Evolutionary conservation across 176 grass and related monocot species (phyloP), one percentile per base, ranked within the genome.

Genomic region (bread wheat (Triticum aestivum)): DNA sequence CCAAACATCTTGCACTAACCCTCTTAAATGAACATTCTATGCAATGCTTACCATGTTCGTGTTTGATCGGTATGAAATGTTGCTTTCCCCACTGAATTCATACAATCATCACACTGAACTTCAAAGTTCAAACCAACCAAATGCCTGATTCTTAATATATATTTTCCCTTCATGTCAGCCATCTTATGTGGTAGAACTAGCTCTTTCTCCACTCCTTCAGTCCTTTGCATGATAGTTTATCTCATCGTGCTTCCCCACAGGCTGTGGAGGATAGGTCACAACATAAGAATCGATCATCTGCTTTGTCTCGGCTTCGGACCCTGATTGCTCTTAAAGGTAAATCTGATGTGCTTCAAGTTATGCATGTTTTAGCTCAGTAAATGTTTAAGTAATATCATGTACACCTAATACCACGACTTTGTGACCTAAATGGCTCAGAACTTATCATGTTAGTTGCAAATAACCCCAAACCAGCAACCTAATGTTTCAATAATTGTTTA

Each of bases 191-290:
- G 29, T 65, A 47, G 52, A 85, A 75, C 24, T 45, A 82, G 51
- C 3, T 47, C 10, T 38, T 64, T 33, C 15, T 15, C 27, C 5
- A 5, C 2, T 66, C 13, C 75, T 76, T 9, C 5, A 5, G 1
- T 66, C 13, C 75, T 76, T 9, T 61, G 35, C 9, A 0, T 62
- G 26, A 11, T 81, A 69, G 8, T 21, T 59, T 52, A 13, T 77
- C 23, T n/a, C 39, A 54, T 24, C 62, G 20, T 81, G 51, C 21
- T 30, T 56, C 4, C 6, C 39, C 30, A 37, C 84, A 98, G 97
- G 97, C 97, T n/a, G 90, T 83, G 56, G 97, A 98, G 92, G 97
- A 98, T 47, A 85, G 97, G 27, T 98, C 97, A 5, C 97, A 98
- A 59, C 97, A 98, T 77, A 96, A 83, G 71, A 98, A 98, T 81